These are phyloP conservation scores for Trichopus zeylanicus DNA, from an alignment of 116 monocot species.

Conservation along the genomic window DNA sequence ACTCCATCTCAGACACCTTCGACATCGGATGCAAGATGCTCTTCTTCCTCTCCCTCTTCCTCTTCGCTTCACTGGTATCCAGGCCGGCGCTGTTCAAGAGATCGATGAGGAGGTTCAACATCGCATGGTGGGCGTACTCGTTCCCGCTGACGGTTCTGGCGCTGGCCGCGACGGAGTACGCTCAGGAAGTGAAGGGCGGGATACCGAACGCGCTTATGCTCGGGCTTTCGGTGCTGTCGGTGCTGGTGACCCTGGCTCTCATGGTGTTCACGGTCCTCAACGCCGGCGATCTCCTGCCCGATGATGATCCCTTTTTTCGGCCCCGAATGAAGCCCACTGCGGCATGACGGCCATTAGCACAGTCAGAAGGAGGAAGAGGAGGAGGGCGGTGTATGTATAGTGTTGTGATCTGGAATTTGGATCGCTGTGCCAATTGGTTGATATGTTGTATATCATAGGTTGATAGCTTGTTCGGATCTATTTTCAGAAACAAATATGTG, in stretches of 20 bases:
- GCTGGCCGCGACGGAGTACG: constrained; percentile 56
- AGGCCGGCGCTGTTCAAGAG: constrained; percentile 56
- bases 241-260: constrained; percentile 43
- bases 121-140: constrained; percentile 84
- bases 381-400: too few relatives aligned
- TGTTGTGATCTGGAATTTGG: too few relatives aligned
- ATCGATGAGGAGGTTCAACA: constrained; percentile 56
- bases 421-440: too few relatives aligned
- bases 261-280: constrained; percentile 44
- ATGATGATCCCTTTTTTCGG: constrained; percentile 40
- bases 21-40: constrained; percentile 47
- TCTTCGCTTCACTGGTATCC: constrained; percentile 46
- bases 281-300: constrained; percentile 35
- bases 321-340: too few relatives aligned
- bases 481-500: too few relatives aligned
- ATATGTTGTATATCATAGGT: too few relatives aligned
- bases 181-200: constrained; percentile 36
- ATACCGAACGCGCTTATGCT: constrained; percentile 54
- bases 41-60: constrained; percentile 61
- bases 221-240: constrained; percentile 40
- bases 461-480: too few relatives aligned
- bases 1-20: constrained; percentile 19
- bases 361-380: too few relatives aligned
- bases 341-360: too few relatives aligned
- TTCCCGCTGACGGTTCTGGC: constrained; percentile 63